Percentiles rank a stretch among this genome's conserved stretches.
Conservation (phyloP, 2,329 filamentous ascomycete species). For the Chrysoporthe austroafricana region DNA sequence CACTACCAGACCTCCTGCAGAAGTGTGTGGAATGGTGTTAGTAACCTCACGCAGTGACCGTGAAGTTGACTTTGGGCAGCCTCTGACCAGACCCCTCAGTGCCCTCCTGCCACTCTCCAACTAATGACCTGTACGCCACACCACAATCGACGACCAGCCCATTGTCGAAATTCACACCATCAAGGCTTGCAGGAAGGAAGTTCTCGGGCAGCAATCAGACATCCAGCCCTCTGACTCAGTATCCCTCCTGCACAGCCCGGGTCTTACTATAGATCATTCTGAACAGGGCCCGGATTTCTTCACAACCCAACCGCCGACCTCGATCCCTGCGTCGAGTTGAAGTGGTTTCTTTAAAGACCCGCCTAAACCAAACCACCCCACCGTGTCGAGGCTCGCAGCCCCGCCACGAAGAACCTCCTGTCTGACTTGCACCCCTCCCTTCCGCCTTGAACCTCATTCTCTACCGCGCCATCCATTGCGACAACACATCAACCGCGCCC, state of each 20-base stretch:
- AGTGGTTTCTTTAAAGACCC: constrained; percentile 21
- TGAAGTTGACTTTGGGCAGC: neutral
- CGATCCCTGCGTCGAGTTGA: constrained; percentile 24
- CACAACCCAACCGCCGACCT: neutral
- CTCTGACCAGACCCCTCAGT: neutral
- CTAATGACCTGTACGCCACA: constrained; percentile 3
- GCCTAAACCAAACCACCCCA: constrained; percentile 34
- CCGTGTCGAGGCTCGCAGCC: constrained; percentile 14
- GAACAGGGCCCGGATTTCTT: neutral
- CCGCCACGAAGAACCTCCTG: constrained; percentile 6
- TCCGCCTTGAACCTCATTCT: constrained; percentile 12
- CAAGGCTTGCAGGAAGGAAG: neutral
- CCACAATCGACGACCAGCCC: constrained; percentile 1
- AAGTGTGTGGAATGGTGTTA: neutral
- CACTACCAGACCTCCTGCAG: neutral
- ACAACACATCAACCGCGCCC: constrained; percentile 30
- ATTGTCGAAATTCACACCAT: neutral
- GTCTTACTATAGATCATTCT: neutral
- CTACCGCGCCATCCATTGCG: constrained; percentile 3
- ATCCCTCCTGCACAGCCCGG: neutral
- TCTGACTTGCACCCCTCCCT: constrained; percentile 12
- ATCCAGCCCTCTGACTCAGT: constrained; percentile 1
- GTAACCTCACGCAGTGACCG: neutral
- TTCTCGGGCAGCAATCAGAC: constrained; percentile 3
- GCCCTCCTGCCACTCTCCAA: constrained; percentile 37